These are phyloP conservation scores for Debaryomyces coudertii DNA, from an alignment of 1,139 yeast genomes.

Conservation along the genomic window DNA sequence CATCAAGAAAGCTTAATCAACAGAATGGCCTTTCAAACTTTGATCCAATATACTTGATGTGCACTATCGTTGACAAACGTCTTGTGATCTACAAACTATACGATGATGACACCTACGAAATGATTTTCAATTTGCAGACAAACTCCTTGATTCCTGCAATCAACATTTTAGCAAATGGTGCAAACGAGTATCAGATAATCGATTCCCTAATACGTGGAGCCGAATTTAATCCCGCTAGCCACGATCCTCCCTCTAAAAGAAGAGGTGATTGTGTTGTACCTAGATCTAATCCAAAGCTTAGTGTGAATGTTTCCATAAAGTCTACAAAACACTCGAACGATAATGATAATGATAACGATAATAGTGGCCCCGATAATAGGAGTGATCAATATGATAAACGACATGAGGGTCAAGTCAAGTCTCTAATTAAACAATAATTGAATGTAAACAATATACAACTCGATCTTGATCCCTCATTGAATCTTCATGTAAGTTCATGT, in stretches of 20 bases:
- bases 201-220: neutral
- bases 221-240: neutral
- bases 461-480: neutral
- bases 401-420: neutral
- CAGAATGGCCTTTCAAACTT: slow-evolving; percentile 16
- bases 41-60: slow-evolving; percentile 29
- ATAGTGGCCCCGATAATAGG: neutral
- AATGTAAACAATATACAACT: neutral
- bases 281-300: neutral
- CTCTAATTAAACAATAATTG: neutral
- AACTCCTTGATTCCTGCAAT: slow-evolving; percentile 18
- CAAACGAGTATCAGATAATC: neutral
- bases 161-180: neutral
- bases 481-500: neutral
- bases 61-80: slow-evolving; percentile 27
- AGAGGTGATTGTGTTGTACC: neutral
- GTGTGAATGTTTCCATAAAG: neutral
- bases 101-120: slow-evolving; percentile 23
- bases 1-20: slow-evolving; percentile 9
- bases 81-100: slow-evolving; percentile 29
- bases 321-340: neutral
- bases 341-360: neutral
- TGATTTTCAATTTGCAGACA: slow-evolving; percentile 17
- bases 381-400: neutral
- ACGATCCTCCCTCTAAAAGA: neutral